Percentiles rank a stretch among this genome's conserved stretches.
Conservation (phyloP, 352 stramenopile species). For the Hyaloperonospora brassicae region DNA sequence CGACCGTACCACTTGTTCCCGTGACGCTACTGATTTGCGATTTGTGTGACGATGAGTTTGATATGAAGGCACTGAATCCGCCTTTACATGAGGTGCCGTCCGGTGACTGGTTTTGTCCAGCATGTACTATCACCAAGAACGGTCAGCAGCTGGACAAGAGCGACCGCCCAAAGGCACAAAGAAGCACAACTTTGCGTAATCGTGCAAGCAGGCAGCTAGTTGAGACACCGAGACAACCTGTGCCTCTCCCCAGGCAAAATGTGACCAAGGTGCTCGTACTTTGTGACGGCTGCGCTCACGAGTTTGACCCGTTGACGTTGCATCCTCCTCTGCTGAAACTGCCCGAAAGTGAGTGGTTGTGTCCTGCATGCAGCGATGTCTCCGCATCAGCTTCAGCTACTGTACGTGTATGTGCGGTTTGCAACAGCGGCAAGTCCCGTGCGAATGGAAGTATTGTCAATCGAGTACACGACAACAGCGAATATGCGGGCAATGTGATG, state of each 20-base stretch:
- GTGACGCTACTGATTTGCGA: constrained; percentile 60
- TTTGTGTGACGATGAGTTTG: constrained; percentile 59
- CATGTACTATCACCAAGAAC: constrained; percentile 12
- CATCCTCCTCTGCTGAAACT: constrained; percentile 37
- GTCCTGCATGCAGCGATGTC: constrained; percentile 18
- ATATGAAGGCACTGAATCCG: constrained; percentile 44
- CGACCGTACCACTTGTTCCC: constrained; percentile 7
- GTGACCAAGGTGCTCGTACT: constrained; percentile 42
- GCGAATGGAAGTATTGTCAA: constrained; percentile 8
- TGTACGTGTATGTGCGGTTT: constrained; percentile 25
- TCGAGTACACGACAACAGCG: constrained; percentile 14
- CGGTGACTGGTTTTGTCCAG: constrained; percentile 36
- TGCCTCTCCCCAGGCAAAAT: constrained; percentile 5
- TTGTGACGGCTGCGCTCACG: constrained; percentile 62
- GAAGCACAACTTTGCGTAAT: constrained; percentile 4
- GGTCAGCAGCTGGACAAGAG: constrained; percentile 1
- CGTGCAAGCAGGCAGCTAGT: constrained; percentile 3
- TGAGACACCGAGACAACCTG: not conserved
- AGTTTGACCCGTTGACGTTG: constrained; percentile 47
- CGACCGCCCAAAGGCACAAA: constrained; percentile 3
- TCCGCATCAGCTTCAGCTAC: constrained; percentile 5
- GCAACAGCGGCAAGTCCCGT: constrained; percentile 24
- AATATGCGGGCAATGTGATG: constrained; percentile 22
- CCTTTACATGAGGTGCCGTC: constrained; percentile 41
- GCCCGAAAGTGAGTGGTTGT: constrained; percentile 51